Evolutionary conservation across 257 asterid species (phyloP).

Genomic region (Linderniella brevidens): DNA sequence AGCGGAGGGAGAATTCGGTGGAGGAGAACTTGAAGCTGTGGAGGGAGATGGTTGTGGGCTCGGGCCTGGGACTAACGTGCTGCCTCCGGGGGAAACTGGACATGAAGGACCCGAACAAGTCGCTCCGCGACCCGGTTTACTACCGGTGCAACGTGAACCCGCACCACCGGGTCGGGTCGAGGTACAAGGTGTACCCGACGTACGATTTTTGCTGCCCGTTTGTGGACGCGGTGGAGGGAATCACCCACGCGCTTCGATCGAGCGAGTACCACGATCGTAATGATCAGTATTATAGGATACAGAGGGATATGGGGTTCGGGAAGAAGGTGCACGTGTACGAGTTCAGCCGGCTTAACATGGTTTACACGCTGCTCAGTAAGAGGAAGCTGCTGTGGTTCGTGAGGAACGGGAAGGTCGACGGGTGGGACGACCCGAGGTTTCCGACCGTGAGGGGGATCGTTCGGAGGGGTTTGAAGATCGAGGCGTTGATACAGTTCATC

Average conservation of each 20-base stretch:
- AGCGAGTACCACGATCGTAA: constrained; percentile 96
- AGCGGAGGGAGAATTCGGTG: constrained; percentile 34
- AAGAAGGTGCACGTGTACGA: constrained; percentile 65
- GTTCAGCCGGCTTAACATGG: constrained; percentile 84
- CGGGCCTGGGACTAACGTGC: constrained; percentile 66
- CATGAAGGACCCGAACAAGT: constrained; percentile 88
- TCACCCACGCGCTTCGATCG: constrained; percentile 89
- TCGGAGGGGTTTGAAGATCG: constrained; percentile 80
- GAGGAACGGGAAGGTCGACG: constrained; percentile 79
- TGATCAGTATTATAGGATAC: constrained; percentile 83
- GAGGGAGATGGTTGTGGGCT: constrained; percentile 91
- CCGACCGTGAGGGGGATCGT: constrained; percentile 97
- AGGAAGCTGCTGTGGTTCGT: constrained; percentile 96
- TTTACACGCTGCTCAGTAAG: constrained; percentile 93
- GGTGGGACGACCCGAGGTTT: constrained; percentile 98
- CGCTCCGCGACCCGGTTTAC: constrained; percentile 89
- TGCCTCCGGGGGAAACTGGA: constrained; percentile 79
- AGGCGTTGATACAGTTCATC: constrained; percentile 80
- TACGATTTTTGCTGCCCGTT: constrained; percentile 94
- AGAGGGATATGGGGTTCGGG: constrained; percentile 78
- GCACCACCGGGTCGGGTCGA: constrained; percentile 81
- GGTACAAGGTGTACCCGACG: constrained; percentile 70
- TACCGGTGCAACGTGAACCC: constrained; percentile 90
- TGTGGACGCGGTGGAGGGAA: constrained; percentile 89
- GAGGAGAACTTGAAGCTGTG: constrained; percentile 69